These are phyloP conservation scores for Backusella psychrophila DNA, from an alignment of 192 early-diverging fungal species.

Conservation along the genomic window DNA sequence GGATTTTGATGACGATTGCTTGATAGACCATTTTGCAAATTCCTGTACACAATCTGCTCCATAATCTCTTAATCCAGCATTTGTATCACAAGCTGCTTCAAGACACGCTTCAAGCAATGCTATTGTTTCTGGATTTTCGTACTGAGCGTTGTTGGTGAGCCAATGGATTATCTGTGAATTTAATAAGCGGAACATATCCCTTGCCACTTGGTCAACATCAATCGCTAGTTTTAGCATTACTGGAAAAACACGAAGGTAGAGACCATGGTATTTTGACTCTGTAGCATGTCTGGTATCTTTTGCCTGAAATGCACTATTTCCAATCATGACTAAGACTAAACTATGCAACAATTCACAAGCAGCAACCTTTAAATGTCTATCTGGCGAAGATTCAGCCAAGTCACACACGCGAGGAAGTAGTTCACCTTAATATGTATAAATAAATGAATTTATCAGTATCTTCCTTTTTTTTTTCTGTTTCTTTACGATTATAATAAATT, in stretches of 20 bases:
- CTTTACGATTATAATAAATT: conserved; percentile 4
- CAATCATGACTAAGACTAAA: conserved; percentile 72
- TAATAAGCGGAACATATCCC: conserved; percentile 64
- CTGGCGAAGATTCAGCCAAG: conserved; percentile 69
- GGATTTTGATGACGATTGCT: conserved; percentile 50
- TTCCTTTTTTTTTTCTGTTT: neutral
- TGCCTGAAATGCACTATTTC: conserved; percentile 56
- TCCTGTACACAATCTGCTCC: conserved; percentile 72
- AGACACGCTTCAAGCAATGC: conserved; percentile 64
- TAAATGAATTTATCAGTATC: neutral
- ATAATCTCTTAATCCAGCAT: conserved; percentile 63
- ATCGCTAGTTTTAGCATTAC: conserved; percentile 66
- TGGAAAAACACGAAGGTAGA: conserved; percentile 69
- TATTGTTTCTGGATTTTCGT: conserved; percentile 79
- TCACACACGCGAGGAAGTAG: conserved; percentile 74
- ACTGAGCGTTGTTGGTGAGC: conserved; percentile 72
- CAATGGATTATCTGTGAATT: conserved; percentile 75
- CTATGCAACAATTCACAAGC: conserved; percentile 75
- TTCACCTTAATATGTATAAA: conserved; percentile 52
- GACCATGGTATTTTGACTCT: conserved; percentile 59
- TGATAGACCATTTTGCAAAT: conserved; percentile 76
- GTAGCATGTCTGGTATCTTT: conserved; percentile 37
- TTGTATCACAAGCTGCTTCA: conserved; percentile 54
- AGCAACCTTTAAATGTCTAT: conserved; percentile 72
- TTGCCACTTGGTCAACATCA: conserved; percentile 68